Percentiles rank a stretch among this genome's conserved stretches.
Conservation (phyloP, 23 red algal species). For the Pyropia haitanensis region DNA sequence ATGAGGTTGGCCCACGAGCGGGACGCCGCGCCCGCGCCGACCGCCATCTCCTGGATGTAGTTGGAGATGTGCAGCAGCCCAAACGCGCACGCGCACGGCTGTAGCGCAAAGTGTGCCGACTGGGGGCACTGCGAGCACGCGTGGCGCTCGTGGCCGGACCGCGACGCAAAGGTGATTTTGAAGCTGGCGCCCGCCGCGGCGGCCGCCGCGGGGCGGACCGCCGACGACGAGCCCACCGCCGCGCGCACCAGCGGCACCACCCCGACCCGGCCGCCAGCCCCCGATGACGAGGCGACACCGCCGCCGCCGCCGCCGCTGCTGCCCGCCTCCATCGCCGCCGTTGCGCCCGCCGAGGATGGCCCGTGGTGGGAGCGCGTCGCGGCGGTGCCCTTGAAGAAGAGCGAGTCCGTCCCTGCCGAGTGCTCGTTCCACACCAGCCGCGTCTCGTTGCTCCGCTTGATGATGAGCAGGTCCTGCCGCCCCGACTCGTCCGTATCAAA, state of each 20-base stretch:
- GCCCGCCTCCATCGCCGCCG: neutral
- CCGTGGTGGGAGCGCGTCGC: too few species aligned
- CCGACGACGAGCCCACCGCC: constrained; percentile 23
- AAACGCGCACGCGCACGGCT: constrained; percentile 68
- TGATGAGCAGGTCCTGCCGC: constrained; percentile 77
- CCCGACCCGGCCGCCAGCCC: neutral
- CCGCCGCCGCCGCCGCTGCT: neutral
- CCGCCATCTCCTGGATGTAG: constrained; percentile 80
- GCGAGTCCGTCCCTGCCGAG: constrained; percentile 17
- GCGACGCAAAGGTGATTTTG: constrained; percentile 59
- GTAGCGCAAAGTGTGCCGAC: constrained; percentile 28
- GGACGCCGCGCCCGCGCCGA: constrained; percentile 42
- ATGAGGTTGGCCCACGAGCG: constrained; percentile 84
- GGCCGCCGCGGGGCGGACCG: constrained; percentile 18
- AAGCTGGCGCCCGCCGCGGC: constrained; percentile 70
- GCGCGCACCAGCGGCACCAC: constrained; percentile 16
- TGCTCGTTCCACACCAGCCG: constrained; percentile 72
- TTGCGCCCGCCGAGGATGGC: neutral
- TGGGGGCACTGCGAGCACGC: constrained; percentile 77
- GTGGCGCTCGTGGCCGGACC: constrained; percentile 14
- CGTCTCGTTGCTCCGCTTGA: constrained; percentile 29
- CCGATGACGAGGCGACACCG: neutral
- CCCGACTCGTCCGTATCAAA: constrained; percentile 88
- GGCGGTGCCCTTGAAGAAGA: constrained; percentile 68
- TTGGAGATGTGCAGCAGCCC: constrained; percentile 80